Percentiles rank a stretch among this genome's conserved stretches.
phyloP scores from a whole-genome alignment of 345 rosid genomes.

The Populus pruinosa region DNA sequence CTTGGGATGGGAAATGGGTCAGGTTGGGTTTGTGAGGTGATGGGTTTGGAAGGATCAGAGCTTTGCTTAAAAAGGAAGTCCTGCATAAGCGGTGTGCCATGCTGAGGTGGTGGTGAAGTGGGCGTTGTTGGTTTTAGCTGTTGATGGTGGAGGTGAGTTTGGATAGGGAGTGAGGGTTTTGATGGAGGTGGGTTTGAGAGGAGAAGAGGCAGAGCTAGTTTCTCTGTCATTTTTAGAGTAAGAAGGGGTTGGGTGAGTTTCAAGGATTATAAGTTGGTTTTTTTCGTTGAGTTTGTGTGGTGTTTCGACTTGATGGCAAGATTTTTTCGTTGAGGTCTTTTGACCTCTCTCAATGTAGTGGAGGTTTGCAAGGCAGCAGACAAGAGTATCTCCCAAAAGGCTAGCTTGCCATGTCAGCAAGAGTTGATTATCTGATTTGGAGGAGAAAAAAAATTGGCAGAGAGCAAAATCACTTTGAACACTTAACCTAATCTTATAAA shows the following conservation, averaged over 20 bases:
- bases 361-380: neutral
- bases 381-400: neutral
- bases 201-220: conserved; percentile 64
- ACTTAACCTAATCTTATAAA: too few species aligned
- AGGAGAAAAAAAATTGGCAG: neutral
- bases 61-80: conserved; percentile 35
- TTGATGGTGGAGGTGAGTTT: conserved; percentile 23
- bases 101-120: conserved; percentile 23
- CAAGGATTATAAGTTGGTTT: neutral
- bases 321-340: too few species aligned
- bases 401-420: neutral
- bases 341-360: neutral
- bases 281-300: neutral
- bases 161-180: conserved; percentile 43
- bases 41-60: conserved; percentile 7
- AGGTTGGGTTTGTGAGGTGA: conserved; percentile 4
- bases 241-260: neutral
- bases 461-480: neutral
- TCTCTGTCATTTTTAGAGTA: conserved; percentile 61
- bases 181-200: conserved; percentile 55
- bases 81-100: conserved; percentile 41
- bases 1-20: conserved; percentile 19
- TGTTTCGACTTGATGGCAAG: neutral
- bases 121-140: conserved; percentile 11
- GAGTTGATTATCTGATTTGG: neutral